Evolutionary conservation across 331 rosid species (phyloP).

Genomic region (Cucumis variabilis): DNA sequence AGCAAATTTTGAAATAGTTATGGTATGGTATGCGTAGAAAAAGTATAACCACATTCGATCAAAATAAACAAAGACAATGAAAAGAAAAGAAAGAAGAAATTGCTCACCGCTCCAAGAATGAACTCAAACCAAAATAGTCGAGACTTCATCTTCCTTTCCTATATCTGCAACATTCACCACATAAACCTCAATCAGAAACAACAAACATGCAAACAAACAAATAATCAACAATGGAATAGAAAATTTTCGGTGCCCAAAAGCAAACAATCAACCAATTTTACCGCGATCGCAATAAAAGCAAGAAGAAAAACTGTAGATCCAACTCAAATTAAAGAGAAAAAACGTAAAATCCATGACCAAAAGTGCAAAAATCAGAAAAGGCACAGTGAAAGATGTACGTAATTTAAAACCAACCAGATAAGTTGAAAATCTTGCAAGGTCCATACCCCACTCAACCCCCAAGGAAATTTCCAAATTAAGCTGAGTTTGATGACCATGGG

Average conservation of each 20-base stretch:
- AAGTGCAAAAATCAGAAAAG: too few species aligned
- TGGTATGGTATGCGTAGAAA: too few species aligned
- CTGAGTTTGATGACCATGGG: too few species aligned
- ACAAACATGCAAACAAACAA: background rate
- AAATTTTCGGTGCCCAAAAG: background rate
- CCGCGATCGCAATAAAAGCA: background rate
- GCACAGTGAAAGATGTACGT: too few species aligned
- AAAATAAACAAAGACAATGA: background rate
- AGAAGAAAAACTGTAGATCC: background rate
- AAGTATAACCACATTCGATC: background rate
- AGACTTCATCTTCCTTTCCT: constrained; percentile 52
- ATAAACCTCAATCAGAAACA: background rate
- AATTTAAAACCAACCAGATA: too few species aligned
- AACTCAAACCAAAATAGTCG: constrained; percentile 51
- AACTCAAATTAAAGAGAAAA: background rate
- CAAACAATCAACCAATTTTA: background rate
- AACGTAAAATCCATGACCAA: too few species aligned
- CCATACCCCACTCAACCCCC: too few species aligned
- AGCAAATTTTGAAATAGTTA: too few species aligned
- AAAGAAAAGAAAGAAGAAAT: background rate
- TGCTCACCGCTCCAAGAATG: constrained; percentile 57
- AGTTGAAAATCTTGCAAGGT: too few species aligned
- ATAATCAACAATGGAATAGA: background rate
- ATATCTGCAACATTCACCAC: constrained; percentile 35
- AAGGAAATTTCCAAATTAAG: too few species aligned